A percentile compares a stretch with the other conserved stretches of the same genome.
phyloP scores from a whole-genome alignment of 1,284 basidiomycete species.

The Heterobasidion occidentale region DNA sequence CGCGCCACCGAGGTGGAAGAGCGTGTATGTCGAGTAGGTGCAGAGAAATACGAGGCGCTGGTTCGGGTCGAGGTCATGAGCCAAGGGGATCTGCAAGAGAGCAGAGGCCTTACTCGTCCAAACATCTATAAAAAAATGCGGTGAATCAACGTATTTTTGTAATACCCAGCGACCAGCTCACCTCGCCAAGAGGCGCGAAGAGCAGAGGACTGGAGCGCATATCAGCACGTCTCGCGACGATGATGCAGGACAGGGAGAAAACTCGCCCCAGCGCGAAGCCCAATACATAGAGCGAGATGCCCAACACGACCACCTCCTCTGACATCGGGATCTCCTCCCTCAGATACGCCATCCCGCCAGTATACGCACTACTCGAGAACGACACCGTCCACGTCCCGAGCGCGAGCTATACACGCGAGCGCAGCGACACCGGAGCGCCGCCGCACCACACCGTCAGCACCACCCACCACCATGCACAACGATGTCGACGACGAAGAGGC shows the following conservation, averaged over 20 bases:
- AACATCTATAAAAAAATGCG: slow-evolving; percentile 27
- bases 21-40: slow-evolving; percentile 48
- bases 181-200: slow-evolving; percentile 61
- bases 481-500: neutral
- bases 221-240: neutral
- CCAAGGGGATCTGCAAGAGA: neutral
- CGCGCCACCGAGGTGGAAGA: slow-evolving; percentile 61
- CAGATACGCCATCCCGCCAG: slow-evolving; percentile 43
- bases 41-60: slow-evolving; percentile 47
- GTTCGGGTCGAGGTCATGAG: neutral
- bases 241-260: slow-evolving; percentile 3
- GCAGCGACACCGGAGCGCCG: neutral
- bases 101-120: slow-evolving; percentile 35
- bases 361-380: slow-evolving; percentile 54
- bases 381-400: slow-evolving; percentile 53
- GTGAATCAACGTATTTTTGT: neutral
- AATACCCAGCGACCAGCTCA: slow-evolving; percentile 13
- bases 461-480: neutral
- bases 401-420: slow-evolving; percentile 24
- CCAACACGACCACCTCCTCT: slow-evolving; percentile 47
- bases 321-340: slow-evolving; percentile 40
- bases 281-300: slow-evolving; percentile 55
- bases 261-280: slow-evolving; percentile 30
- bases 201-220: slow-evolving; percentile 35
- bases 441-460: neutral